Evolutionary conservation across 2,329 filamentous ascomycete genomes (phyloP).

Genomic region (Didymella sp.): DNA sequence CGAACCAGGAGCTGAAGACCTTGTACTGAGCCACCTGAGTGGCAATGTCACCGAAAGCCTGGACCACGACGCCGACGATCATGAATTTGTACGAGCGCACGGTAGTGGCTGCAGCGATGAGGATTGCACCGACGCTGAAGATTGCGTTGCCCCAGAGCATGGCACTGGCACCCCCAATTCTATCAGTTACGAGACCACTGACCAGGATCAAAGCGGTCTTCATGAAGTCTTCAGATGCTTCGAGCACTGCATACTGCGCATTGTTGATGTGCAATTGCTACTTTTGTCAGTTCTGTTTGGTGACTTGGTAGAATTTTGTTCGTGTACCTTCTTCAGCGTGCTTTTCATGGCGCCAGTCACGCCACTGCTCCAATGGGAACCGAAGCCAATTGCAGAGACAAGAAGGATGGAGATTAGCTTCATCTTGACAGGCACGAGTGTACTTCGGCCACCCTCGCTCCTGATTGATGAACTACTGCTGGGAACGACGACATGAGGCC

Average conservation of each 20-base stretch:
- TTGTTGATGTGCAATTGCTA: slow-evolving; percentile 64
- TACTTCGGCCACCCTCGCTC: slow-evolving; percentile 10
- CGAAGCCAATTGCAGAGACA: slow-evolving; percentile 64
- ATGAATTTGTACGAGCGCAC: slow-evolving; percentile 66
- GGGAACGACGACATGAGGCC: slow-evolving; percentile 5
- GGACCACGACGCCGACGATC: slow-evolving; percentile 63
- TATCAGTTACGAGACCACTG: slow-evolving; percentile 64
- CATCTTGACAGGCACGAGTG: slow-evolving; percentile 28
- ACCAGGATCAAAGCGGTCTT: slow-evolving; percentile 62
- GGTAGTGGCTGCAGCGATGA: slow-evolving; percentile 65
- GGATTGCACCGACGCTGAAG: slow-evolving; percentile 64
- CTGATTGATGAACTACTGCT: slow-evolving; percentile 18
- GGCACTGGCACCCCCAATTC: slow-evolving; percentile 63
- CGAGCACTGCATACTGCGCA: slow-evolving; percentile 64
- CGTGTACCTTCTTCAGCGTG: slow-evolving; percentile 61
- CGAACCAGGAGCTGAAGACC: slow-evolving; percentile 70
- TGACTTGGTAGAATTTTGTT: not conserved
- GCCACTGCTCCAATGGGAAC: slow-evolving; percentile 66
- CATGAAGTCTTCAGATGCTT: slow-evolving; percentile 69
- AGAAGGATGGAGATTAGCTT: slow-evolving; percentile 57
- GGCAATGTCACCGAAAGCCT: slow-evolving; percentile 67
- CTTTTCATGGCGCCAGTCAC: slow-evolving; percentile 68
- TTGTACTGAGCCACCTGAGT: slow-evolving; percentile 71
- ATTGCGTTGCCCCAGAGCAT: slow-evolving; percentile 69
- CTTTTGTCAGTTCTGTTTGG: slow-evolving; percentile 3